These are phyloP conservation scores for Colletotrichum lindemuthianum DNA, from an alignment of 2,329 filamentous ascomycete species.

Conservation along the genomic window DNA sequence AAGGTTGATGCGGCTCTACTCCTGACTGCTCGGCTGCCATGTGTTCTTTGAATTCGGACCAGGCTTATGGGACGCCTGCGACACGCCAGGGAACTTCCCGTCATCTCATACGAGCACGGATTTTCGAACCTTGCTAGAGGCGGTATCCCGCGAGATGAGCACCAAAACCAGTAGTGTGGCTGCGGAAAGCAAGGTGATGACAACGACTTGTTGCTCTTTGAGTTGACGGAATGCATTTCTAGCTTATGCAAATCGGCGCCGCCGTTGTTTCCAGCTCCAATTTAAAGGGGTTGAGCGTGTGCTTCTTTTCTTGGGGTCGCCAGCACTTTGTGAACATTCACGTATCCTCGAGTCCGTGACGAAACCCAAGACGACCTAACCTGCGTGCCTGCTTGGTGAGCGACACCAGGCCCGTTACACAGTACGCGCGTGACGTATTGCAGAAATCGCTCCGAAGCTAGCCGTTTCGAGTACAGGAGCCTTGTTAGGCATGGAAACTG, in stretches of 20 bases:
- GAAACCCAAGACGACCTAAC: too few relatives aligned
- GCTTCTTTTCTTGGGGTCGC: background rate
- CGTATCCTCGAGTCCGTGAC: too few relatives aligned
- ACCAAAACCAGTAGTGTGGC: background rate
- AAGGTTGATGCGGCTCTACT: slow-evolving; percentile 28
- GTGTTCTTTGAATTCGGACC: slow-evolving; percentile 29
- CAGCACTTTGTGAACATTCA: too few relatives aligned
- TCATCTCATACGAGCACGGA: slow-evolving; percentile 33
- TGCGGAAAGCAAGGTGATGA: background rate
- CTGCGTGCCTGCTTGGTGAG: too few relatives aligned
- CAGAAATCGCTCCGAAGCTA: slow-evolving; percentile 19
- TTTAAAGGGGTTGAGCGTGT: background rate
- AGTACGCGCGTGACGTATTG: slow-evolving; percentile 33
- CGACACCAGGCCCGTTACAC: slow-evolving; percentile 21
- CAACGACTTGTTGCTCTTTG: background rate
- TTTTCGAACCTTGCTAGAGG: slow-evolving; percentile 26
- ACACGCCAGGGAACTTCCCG: slow-evolving; percentile 32
- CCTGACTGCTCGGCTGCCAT: background rate
- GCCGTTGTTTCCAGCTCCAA: slow-evolving; percentile 17
- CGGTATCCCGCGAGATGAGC: slow-evolving; percentile 2
- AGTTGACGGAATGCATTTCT: slow-evolving; percentile 20
- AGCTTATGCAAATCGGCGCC: slow-evolving; percentile 18
- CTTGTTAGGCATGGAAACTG: slow-evolving; percentile 9
- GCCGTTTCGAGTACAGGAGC: slow-evolving; percentile 30
- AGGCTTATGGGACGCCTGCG: slow-evolving; percentile 15